These are phyloP conservation scores for Rehmannia glutinosa DNA, from an alignment of 257 asterid species.

Conservation along the genomic window DNA sequence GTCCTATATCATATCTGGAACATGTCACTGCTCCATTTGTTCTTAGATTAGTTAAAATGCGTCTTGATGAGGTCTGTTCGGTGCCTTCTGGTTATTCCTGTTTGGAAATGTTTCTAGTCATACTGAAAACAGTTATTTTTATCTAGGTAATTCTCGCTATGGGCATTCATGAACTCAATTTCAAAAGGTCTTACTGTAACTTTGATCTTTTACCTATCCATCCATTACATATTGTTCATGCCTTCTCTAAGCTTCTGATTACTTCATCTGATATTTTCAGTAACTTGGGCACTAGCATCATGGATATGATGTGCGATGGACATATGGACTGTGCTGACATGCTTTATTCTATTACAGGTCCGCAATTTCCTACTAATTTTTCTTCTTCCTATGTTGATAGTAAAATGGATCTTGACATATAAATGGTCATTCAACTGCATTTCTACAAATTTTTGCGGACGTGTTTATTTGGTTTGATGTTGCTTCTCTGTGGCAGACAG, in stretches of 20 bases:
- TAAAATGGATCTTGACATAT: neutral
- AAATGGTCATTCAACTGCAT: neutral
- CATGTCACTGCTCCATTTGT: constrained; percentile 66
- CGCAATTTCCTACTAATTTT: constrained; percentile 2
- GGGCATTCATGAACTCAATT: constrained; percentile 90
- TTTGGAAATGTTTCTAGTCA: constrained; percentile 6
- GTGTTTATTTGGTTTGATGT: neutral
- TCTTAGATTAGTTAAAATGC: constrained; percentile 68
- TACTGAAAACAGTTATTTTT: constrained; percentile 13
- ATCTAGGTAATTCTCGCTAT: constrained; percentile 61
- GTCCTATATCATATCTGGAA: constrained; percentile 85
- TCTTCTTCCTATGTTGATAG: constrained; percentile 1
- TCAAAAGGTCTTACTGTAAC: constrained; percentile 60
- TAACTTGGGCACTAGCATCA: constrained; percentile 48
- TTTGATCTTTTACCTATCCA: neutral
- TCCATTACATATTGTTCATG: constrained; percentile 2
- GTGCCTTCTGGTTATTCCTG: constrained; percentile 12
- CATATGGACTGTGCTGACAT: constrained; percentile 59
- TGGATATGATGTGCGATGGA: constrained; percentile 88
- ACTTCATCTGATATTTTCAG: constrained; percentile 35
- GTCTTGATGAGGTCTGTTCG: constrained; percentile 69
- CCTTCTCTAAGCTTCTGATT: constrained; percentile 17
- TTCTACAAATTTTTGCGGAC: neutral
- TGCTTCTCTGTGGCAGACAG: no score
- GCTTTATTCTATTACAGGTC: constrained; percentile 85